These are phyloP conservation scores for Xanthoconium stramineum DNA, from an alignment of 768 basidiomycete genomes.

Conservation along the genomic window DNA sequence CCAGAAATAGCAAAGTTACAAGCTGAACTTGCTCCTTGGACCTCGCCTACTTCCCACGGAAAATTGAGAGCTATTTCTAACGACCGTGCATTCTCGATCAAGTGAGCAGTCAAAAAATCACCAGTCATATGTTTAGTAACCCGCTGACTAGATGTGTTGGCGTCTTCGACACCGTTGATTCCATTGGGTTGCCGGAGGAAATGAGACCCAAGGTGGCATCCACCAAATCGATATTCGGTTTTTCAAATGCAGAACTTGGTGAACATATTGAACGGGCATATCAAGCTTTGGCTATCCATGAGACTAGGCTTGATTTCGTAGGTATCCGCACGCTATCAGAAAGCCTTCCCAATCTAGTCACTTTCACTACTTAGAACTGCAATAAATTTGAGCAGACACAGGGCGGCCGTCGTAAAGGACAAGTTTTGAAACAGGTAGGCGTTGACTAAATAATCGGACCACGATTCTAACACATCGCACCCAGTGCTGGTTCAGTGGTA, in stretches of 20 bases:
- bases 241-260: constrained; percentile 56
- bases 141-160: constrained; percentile 52
- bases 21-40: constrained; percentile 52
- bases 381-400: constrained; percentile 62
- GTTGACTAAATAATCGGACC: background rate
- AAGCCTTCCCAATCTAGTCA: background rate
- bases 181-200: constrained; percentile 68
- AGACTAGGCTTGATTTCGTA: constrained; percentile 67
- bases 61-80: constrained; percentile 48
- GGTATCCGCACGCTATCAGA: constrained; percentile 18
- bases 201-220: constrained; percentile 45
- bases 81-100: constrained; percentile 52
- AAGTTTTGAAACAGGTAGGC: constrained; percentile 59
- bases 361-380: constrained; percentile 40
- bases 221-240: constrained; percentile 57
- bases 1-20: constrained; percentile 40
- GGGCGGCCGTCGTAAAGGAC: constrained; percentile 49
- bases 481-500: constrained; percentile 73
- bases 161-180: constrained; percentile 78
- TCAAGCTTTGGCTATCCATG: constrained; percentile 69
- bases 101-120: constrained; percentile 38
- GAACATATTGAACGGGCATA: constrained; percentile 62
- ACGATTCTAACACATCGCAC: constrained; percentile 5
- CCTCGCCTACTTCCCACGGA: constrained; percentile 46
- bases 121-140: constrained; percentile 1